These are phyloP conservation scores for Rhynchospora tenuis DNA, from an alignment of 176 grass and related monocot genomes.

Conservation along the genomic window DNA sequence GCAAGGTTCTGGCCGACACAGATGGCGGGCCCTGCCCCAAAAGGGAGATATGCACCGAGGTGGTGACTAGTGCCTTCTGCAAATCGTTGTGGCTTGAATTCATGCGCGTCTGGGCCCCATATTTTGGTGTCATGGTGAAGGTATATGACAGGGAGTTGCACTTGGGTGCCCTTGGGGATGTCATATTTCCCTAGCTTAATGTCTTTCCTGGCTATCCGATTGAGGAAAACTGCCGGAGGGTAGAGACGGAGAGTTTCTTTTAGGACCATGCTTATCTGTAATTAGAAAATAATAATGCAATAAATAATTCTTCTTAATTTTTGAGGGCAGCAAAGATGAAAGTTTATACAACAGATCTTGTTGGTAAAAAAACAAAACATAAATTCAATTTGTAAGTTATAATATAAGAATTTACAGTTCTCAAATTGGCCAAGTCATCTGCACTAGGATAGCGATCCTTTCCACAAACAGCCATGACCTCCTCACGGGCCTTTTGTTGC, in stretches of 20 bases:
- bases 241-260: slow-evolving; percentile 90
- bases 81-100: slow-evolving; percentile 72
- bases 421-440: slow-evolving; percentile 50
- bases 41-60: slow-evolving; percentile 62
- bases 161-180: slow-evolving; percentile 44
- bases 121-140: slow-evolving; percentile 59
- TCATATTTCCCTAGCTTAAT: slow-evolving; percentile 49
- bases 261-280: slow-evolving; percentile 61
- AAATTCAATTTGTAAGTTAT: not conserved
- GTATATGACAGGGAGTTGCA: slow-evolving; percentile 41
- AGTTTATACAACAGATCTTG: not conserved
- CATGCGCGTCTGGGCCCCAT: slow-evolving; percentile 47
- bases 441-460: slow-evolving; percentile 30
- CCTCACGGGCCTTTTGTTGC: slow-evolving; percentile 60
- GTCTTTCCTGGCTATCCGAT: slow-evolving; percentile 34
- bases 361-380: not conserved
- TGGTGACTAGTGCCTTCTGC: slow-evolving; percentile 59
- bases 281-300: not conserved
- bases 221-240: slow-evolving; percentile 41
- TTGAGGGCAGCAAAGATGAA: not conserved
- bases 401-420: slow-evolving; percentile 44
- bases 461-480: slow-evolving; percentile 53
- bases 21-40: slow-evolving; percentile 55
- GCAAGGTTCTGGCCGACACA: slow-evolving; percentile 80
- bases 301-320: not conserved